Percentiles rank a stretch among this genome's conserved stretches.
These are phyloP conservation scores for Penicillium pancosmium DNA, from an alignment of 495 filamentous ascomycete species.

Conservation along the genomic window DNA sequence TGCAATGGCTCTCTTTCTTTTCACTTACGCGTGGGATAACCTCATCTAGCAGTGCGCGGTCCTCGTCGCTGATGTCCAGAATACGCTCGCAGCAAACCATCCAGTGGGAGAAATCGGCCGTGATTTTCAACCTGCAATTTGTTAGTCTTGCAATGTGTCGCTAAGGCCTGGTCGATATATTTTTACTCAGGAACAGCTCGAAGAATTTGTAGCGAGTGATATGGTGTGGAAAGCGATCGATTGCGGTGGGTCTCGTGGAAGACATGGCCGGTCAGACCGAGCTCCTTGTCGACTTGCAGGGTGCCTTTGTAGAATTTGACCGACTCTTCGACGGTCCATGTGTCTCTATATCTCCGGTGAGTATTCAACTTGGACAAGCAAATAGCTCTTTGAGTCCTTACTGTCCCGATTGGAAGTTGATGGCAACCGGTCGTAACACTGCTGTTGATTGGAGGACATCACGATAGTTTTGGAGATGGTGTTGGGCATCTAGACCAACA, in stretches of 20 bases:
- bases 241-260: slow-evolving; percentile 36
- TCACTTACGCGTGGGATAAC: slow-evolving; percentile 31
- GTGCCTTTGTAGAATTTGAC: slow-evolving; percentile 30
- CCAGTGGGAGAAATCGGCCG: slow-evolving; percentile 35
- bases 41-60: slow-evolving; percentile 21
- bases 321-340: slow-evolving; percentile 30
- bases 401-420: slow-evolving; percentile 34
- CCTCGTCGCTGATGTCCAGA: slow-evolving; percentile 28
- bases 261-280: slow-evolving; percentile 26
- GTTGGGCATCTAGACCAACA: slow-evolving; percentile 17
- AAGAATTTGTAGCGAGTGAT: slow-evolving; percentile 21
- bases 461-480: slow-evolving; percentile 25
- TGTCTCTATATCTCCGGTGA: slow-evolving; percentile 19
- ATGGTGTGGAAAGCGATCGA: slow-evolving; percentile 30
- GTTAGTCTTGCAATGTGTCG: not conserved
- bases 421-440: slow-evolving; percentile 18
- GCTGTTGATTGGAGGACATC: slow-evolving; percentile 16
- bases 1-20: not conserved
- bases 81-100: slow-evolving; percentile 30
- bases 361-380: not conserved
- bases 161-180: not conserved
- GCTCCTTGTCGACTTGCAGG: slow-evolving; percentile 24
- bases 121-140: slow-evolving; percentile 20
- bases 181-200: slow-evolving; percentile 27
- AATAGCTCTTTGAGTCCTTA: not conserved